Evolutionary conservation across 2,329 filamentous ascomycete species (phyloP).

Genomic region (Talaromyces rugulosus): DNA sequence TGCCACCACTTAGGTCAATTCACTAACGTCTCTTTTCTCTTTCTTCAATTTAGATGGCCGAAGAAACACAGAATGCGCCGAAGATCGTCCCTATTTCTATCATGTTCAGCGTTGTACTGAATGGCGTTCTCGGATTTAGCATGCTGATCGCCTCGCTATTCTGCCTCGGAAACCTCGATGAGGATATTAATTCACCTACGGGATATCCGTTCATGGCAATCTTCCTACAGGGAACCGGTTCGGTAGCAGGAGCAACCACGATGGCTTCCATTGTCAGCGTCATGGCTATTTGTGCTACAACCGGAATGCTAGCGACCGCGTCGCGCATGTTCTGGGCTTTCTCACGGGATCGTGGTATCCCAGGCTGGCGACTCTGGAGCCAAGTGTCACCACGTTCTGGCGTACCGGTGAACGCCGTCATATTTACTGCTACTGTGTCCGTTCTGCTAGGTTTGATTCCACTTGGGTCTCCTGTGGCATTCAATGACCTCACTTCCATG

Average conservation of each 20-base stretch:
- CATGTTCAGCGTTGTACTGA: conserved; percentile 30
- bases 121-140: conserved; percentile 32
- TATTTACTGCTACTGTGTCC: conserved; percentile 23
- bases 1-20: background rate
- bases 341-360: conserved; percentile 33
- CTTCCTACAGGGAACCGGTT: conserved; percentile 45
- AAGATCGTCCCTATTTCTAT: conserved; percentile 34
- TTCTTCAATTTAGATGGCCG: conserved; percentile 27
- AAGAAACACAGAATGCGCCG: conserved; percentile 36
- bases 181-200: conserved; percentile 27
- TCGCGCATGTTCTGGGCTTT: conserved; percentile 32
- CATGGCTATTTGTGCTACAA: conserved; percentile 25
- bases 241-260: conserved; percentile 26
- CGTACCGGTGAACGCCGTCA: conserved; percentile 25
- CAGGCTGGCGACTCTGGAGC: conserved; percentile 24
- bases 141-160: conserved; percentile 34
- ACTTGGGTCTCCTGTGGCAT: conserved; percentile 46
- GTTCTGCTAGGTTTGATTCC: conserved; percentile 46
- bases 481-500: conserved; percentile 49
- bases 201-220: conserved; percentile 35
- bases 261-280: conserved; percentile 31
- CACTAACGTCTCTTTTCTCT: background rate
- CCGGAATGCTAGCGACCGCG: conserved; percentile 28
- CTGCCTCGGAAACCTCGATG: conserved; percentile 31
- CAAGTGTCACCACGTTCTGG: conserved; percentile 19